Conservation (phyloP, 2,329 filamentous ascomycete species). For the Aspergillus novoparasiticus region DNA sequence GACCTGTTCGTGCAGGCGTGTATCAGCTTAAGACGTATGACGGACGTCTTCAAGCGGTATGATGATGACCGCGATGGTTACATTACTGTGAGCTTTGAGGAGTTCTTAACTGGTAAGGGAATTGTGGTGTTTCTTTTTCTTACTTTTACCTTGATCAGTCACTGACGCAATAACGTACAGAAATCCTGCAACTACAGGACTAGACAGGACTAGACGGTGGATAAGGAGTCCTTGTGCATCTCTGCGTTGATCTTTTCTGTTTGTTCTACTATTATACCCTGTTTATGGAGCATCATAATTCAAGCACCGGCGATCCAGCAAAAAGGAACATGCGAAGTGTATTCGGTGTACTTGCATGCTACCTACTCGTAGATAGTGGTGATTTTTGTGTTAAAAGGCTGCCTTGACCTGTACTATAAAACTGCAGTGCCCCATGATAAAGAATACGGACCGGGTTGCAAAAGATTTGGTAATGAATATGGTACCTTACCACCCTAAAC, state of each 20-base stretch:
- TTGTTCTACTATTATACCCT: constrained; percentile 6
- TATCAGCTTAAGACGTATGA: constrained; percentile 97
- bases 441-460: not conserved
- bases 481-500: not conserved
- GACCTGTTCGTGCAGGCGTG: constrained; percentile 98
- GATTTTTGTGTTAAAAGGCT: not conserved
- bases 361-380: not conserved
- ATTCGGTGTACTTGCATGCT: not conserved
- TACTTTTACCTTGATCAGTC: not conserved
- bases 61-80: constrained; percentile 96
- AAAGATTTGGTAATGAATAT: not conserved
- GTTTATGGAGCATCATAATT: constrained; percentile 10
- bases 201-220: constrained; percentile 36
- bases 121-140: not conserved
- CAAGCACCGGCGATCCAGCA: not conserved
- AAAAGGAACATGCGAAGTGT: not conserved
- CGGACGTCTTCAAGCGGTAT: constrained; percentile 98
- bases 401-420: not conserved
- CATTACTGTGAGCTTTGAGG: constrained; percentile 79
- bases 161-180: constrained; percentile 17
- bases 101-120: constrained; percentile 67
- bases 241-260: not conserved
- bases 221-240: constrained; percentile 1
- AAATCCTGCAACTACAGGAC: constrained; percentile 41
- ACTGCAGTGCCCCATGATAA: not conserved